Base-by-base conservation (phyloP, 441 rosid genomes). In the Sinapis alba region DNA sequence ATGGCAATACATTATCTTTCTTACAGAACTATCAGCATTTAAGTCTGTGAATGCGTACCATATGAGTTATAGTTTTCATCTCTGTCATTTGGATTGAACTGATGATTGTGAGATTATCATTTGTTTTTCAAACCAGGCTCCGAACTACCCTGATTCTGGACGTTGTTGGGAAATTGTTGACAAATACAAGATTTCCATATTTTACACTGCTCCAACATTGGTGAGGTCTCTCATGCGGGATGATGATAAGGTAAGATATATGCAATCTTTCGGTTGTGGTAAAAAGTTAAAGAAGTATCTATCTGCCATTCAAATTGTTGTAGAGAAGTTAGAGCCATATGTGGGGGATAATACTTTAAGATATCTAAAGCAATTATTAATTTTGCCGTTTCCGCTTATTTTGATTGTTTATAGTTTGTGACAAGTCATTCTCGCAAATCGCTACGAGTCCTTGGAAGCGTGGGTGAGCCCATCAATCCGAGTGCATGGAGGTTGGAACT, bases 221-320 rank as follows among this genome's bases (percentile, higher is more conserved):
- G 94, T 96, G 86, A 94, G 99, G 68, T 91, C 98, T 59, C 98
- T 96, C 74, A 96, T 96, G 99, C 97, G 99, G 5, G 99, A 89
- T 7, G 89, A 97, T 59, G 86, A 86, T 62, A 81, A 88, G 94
- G 98, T 82, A 86, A 79, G 85, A 63, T 65, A 21, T 68, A 73
- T 76, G 47, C 64, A 51, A 77, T 64, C 43, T 76, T 41, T 57
- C 9, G 50, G 58, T 57, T 70, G 19, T 57, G 41, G 13, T 57
- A 23, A 56, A 63, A 50, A 64, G 9, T 20, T 65, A 27, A 64
- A n/a, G 47, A 45, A 30, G 50, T 56, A 27, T 71, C 32, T 58
- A 30, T 30, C 11, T 27, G 11, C 34, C 34, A n/a, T 63, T 12
- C 30, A 7, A 24, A 13, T 30, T 56, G 3, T 30, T 70, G 26